Evolutionary conservation across 345 rosid genomes (phyloP), one percentile per base, ranked within the genome.

Genomic region (Mercurialis annua): DNA sequence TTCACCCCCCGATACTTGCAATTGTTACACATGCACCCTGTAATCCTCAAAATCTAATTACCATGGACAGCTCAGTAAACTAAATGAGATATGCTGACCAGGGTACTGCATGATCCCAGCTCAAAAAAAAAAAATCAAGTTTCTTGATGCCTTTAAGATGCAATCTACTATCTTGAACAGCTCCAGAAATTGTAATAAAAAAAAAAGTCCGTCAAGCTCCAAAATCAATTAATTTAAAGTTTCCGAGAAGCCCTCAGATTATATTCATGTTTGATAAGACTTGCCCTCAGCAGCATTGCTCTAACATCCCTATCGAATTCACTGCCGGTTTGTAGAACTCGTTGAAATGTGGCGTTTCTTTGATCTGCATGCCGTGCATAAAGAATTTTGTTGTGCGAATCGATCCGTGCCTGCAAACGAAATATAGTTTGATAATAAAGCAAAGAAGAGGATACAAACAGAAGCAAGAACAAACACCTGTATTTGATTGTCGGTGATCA

Each of bases 341-440:
- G 88, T 56, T 95, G 98, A 81, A 92, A 92, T 14, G 99, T 95
- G 27, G 90, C 85, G 51, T 88, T 92, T 80, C 99, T 87, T 71
- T 95, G 99, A 81, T 95, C 98, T 0, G 99, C 98, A 78, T 92
- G 98, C 12, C 99, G 78, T 29, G 99, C 99, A 50, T 92, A 88
- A 40, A 95, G 87, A 81, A 95, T 78, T 73, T 95, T 92, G 86
- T 92, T 92, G 86, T 95, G 99, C 0, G 99, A 95, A 71, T 95
- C 99, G 24, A 95, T 95, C 54, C 99, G 90, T 64, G 99, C 99
- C 98, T 95, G 87, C 75, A 65, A 16, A 50, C 2, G 40, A 62
- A 70, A 29, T 18, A 51, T 6, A 64, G 18, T 33, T 18, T 38
- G 59, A 31, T 67, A 17, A 33, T 62, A 42, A 62, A 12, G 11